Evolutionary conservation across 2,329 filamentous ascomycete genomes (phyloP).

Genomic region (Clarireedia monteithiana): DNA sequence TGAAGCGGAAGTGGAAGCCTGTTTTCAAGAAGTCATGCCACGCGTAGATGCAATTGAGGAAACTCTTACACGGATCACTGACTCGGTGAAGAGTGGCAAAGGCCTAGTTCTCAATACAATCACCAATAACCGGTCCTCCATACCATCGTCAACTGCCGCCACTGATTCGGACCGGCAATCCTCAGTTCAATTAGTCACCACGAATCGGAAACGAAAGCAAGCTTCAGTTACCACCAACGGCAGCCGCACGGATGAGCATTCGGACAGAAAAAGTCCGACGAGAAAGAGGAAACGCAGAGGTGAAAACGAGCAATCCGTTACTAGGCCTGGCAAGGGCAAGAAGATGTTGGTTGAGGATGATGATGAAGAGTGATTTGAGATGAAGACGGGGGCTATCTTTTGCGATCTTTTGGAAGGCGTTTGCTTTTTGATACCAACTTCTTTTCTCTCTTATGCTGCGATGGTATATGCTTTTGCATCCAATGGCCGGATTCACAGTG

Average conservation of each 20-base stretch:
- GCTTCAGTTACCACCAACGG: neutral
- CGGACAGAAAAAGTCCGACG: neutral
- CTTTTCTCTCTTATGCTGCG: too few relatives aligned
- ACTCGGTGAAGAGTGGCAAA: too few relatives aligned
- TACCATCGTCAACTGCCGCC: too few relatives aligned
- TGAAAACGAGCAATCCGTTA: neutral
- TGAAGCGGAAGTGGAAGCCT: too few relatives aligned
- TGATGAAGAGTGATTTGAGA: neutral
- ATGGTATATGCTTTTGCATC: too few relatives aligned
- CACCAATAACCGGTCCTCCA: neutral
- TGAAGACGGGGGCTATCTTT: neutral
- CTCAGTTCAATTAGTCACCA: neutral
- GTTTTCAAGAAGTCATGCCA: too few relatives aligned
- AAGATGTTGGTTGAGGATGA: neutral
- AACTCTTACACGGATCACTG: too few relatives aligned
- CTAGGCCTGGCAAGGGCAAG: neutral
- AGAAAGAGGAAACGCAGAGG: neutral
- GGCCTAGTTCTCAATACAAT: neutral
- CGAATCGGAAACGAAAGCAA: neutral
- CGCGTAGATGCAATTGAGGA: too few relatives aligned
- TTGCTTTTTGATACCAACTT: too few relatives aligned
- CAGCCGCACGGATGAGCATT: neutral
- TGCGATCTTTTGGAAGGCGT: neutral
- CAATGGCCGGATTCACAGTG: too few relatives aligned
- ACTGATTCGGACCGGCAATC: too few relatives aligned